Evolutionary conservation across 202 grass and related monocot species (phyloP).

Genomic region (Hordeum pubiflorum): DNA sequence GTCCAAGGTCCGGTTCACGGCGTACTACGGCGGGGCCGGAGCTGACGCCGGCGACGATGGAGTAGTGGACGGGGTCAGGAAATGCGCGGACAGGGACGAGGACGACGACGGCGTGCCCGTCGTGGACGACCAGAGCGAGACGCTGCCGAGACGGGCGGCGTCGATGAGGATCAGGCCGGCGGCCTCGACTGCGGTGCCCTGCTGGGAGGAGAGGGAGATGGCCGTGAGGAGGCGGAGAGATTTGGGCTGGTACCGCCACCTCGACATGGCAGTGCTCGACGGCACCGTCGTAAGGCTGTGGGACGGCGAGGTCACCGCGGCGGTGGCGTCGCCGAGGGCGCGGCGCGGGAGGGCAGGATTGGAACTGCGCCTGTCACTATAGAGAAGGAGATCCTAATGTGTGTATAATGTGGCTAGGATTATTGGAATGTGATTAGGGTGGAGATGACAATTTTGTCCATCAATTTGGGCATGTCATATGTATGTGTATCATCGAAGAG

Average conservation of each 20-base stretch:
- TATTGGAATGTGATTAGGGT: not conserved
- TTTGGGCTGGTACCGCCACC: constrained; percentile 68
- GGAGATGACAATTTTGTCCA: constrained; percentile 4
- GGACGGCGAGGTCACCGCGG: constrained; percentile 37
- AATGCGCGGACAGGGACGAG: not conserved
- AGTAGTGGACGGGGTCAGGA: constrained; percentile 3
- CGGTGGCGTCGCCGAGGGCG: constrained; percentile 7
- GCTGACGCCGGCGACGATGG: not conserved
- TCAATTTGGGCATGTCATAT: not conserved
- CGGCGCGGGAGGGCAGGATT: constrained; percentile 12
- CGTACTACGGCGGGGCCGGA: constrained; percentile 43
- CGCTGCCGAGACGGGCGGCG: not conserved
- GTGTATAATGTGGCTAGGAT: constrained; percentile 26
- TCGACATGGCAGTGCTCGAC: constrained; percentile 55
- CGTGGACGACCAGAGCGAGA: not conserved
- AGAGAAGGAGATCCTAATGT: not conserved
- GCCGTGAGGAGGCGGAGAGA: constrained; percentile 30
- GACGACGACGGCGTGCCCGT: not conserved
- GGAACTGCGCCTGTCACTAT: constrained; percentile 15
- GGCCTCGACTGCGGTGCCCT: not conserved
- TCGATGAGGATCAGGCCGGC: constrained; percentile 5
- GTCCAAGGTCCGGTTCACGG: constrained; percentile 60
- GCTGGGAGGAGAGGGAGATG: constrained; percentile 47
- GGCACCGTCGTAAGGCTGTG: constrained; percentile 71
- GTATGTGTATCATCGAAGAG: not conserved